These are phyloP conservation scores for Candida xyloterini DNA, from an alignment of 805 yeast species.

Conservation along the genomic window DNA sequence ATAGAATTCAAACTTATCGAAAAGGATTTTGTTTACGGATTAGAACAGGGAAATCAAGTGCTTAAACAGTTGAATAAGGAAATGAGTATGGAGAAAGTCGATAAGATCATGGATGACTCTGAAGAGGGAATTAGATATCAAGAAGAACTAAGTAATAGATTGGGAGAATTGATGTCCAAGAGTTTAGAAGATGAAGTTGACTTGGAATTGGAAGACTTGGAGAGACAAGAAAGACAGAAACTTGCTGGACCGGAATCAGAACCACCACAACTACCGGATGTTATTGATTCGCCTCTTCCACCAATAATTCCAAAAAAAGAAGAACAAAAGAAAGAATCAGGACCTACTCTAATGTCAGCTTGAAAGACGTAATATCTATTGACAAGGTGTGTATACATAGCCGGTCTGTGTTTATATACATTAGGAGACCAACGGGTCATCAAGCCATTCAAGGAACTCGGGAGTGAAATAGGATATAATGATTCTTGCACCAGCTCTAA, in stretches of 20 bases:
- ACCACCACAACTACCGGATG: slow-evolving; percentile 31
- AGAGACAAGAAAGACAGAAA: slow-evolving; percentile 37
- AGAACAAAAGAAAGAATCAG: slow-evolving; percentile 15
- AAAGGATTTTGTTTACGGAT: slow-evolving; percentile 75
- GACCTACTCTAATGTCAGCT: slow-evolving; percentile 4
- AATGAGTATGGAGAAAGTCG: slow-evolving; percentile 75
- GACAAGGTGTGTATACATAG: slow-evolving; percentile 1
- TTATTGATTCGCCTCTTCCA: slow-evolving; percentile 20
- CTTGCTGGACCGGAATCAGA: slow-evolving; percentile 1
- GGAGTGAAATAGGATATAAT: slow-evolving; percentile 94
- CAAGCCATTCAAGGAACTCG: slow-evolving; percentile 91
- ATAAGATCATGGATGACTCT: slow-evolving; percentile 75
- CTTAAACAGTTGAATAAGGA: slow-evolving; percentile 75
- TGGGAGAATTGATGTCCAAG: slow-evolving; percentile 42
- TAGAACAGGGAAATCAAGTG: slow-evolving; percentile 76
- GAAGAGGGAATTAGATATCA: slow-evolving; percentile 81
- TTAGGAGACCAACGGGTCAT: slow-evolving; percentile 27
- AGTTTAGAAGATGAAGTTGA: slow-evolving; percentile 62
- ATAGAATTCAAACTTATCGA: slow-evolving; percentile 91
- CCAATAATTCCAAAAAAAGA: slow-evolving; percentile 16
- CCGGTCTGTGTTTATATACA: slow-evolving; percentile 16
- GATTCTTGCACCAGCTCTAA: slow-evolving; percentile 94
- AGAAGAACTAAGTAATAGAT: slow-evolving; percentile 59
- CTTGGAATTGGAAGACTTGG: slow-evolving; percentile 53
- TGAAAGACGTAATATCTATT: background rate